Base-by-base conservation (phyloP, 352 stramenopile genomes). In the Pythium sp. region DNA sequence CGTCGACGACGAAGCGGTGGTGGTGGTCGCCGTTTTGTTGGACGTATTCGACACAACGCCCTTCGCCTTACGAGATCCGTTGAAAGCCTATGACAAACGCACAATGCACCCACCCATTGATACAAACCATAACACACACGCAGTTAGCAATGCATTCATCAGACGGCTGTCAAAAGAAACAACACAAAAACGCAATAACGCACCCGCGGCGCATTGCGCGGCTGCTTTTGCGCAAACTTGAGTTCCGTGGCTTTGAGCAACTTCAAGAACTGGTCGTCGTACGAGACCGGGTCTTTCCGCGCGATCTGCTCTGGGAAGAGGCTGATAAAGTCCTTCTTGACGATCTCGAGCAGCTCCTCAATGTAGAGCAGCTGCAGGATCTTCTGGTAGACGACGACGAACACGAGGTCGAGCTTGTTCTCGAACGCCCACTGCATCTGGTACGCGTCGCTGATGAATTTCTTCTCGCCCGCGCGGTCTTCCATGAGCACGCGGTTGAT, bases 331-430 rank as follows among this genome's bases (percentile, higher is more conserved):
- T 94, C 88, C 41, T 85, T 88, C 68, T 93, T 93, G 49, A 98
- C 90, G 38, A 81, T 82, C 62, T 97, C 88, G 26, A 97, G 85
- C 55, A 98, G 77, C 65, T 98, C 92, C 32, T 97, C 92, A 34
- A 97, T 86, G 76, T 97, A 98, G 53, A 95, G 76, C 62, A 97
- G 77, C 71, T 97, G 87, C 60, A 97, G 69, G 58, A 96, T 94
- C 70, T 94, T 96, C 73, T 98, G 90, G 69, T 97, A 97, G 5
- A 97, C 90, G 55, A 96, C 89, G 47, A 97, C 93, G 62, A 97
- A 97, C 24, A 98, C 91, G 46, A 97, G 64, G 62, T 96, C 90
- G 38, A 95, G 76, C 72, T 97, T 96, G 81, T 98, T 98, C 76
- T 95, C 89, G 55, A 97, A 94, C 43, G 81, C 81, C 90, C 91